These are phyloP conservation scores for Lentinus brumalis DNA, from an alignment of 768 basidiomycete genomes.

Conservation along the genomic window DNA sequence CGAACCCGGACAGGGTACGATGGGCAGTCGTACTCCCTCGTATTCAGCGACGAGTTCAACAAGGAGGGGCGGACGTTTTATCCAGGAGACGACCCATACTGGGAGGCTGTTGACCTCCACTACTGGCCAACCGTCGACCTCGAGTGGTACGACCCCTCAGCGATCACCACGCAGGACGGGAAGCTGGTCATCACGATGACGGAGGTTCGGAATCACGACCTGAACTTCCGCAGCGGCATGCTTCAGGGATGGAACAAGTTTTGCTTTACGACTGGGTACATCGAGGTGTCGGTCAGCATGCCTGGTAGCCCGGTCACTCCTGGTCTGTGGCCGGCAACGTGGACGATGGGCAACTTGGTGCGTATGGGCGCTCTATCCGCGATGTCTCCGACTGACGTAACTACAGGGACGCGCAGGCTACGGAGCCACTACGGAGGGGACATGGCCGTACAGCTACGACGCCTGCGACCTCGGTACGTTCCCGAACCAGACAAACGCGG, in stretches of 20 bases:
- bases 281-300: conserved; percentile 80
- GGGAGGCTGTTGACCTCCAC: conserved; percentile 86
- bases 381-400: conserved; percentile 9
- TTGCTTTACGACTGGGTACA: conserved; percentile 91
- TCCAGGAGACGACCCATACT: conserved; percentile 81
- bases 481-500: conserved; percentile 70
- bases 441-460: conserved; percentile 84
- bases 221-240: conserved; percentile 87
- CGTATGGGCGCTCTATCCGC: conserved; percentile 16
- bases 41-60: conserved; percentile 89
- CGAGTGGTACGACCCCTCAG: conserved; percentile 75
- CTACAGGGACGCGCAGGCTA: conserved; percentile 79
- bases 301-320: conserved; percentile 62
- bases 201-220: conserved; percentile 67
- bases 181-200: conserved; percentile 81
- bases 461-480: conserved; percentile 86
- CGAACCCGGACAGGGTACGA: conserved; percentile 67
- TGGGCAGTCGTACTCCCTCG: conserved; percentile 77
- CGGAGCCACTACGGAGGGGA: conserved; percentile 85
- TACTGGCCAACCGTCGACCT: conserved; percentile 83
- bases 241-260: conserved; percentile 91
- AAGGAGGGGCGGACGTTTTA: conserved; percentile 71
- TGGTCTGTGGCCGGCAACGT: conserved; percentile 89
- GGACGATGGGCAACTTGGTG: conserved; percentile 77
- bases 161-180: conserved; percentile 74